Evolutionary conservation across 1,139 yeast species (phyloP).

Genomic region (Scheffersomyces parashehatae): DNA sequence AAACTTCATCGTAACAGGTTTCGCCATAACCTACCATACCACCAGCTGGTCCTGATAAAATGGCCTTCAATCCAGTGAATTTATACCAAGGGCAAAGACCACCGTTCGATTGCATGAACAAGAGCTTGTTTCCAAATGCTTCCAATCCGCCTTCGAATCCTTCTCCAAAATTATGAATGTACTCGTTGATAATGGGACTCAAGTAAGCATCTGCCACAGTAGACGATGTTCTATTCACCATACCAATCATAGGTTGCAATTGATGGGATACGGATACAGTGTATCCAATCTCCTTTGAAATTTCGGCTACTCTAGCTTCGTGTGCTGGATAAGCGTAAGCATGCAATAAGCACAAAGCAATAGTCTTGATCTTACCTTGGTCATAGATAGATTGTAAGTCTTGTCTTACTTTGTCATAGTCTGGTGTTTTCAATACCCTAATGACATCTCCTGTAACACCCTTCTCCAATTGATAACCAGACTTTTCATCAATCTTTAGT

Average conservation of each 20-base stretch:
- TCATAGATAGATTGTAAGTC: constrained; percentile 27
- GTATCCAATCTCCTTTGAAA: constrained; percentile 38
- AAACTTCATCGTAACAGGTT: constrained; percentile 37
- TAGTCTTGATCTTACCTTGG: constrained; percentile 28
- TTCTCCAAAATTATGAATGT: constrained; percentile 37
- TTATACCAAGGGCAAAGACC: constrained; percentile 52
- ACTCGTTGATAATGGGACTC: constrained; percentile 38
- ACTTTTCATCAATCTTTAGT: constrained; percentile 14
- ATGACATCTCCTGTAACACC: constrained; percentile 42
- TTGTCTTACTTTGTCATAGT: constrained; percentile 23
- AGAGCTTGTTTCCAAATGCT: constrained; percentile 42
- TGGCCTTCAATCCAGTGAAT: constrained; percentile 49
- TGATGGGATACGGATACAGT: constrained; percentile 41
- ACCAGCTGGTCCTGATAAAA: constrained; percentile 53
- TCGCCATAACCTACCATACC: constrained; percentile 53
- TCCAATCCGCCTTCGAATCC: constrained; percentile 47
- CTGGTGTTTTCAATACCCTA: constrained; percentile 32
- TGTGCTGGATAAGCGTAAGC: constrained; percentile 44
- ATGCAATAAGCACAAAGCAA: constrained; percentile 43
- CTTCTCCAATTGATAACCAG: constrained; percentile 22
- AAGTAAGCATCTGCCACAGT: constrained; percentile 49
- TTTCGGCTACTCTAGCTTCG: constrained; percentile 36
- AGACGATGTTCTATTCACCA: constrained; percentile 45
- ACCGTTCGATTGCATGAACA: constrained; percentile 52
- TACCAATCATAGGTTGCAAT: constrained; percentile 47